phyloP scores from a whole-genome alignment of 768 basidiomycete genomes.

The Termitomyces heimii region DNA sequence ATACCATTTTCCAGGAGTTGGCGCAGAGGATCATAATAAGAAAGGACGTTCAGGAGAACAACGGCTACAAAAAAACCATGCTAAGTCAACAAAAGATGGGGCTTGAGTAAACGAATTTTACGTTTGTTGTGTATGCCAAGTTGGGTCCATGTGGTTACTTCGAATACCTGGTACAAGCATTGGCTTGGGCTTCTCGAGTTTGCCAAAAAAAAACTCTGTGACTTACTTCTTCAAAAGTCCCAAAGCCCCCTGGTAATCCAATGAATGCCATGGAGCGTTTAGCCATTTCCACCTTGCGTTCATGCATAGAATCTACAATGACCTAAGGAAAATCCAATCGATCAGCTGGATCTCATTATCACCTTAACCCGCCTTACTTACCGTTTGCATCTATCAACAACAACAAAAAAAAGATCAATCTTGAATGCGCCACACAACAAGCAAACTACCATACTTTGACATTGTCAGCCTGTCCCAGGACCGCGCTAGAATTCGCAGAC shows the following conservation, averaged over 20 bases:
- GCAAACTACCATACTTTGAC: conserved; percentile 17
- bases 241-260: conserved; percentile 89
- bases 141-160: conserved; percentile 95
- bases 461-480: conserved; percentile 15
- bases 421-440: neutral
- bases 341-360: neutral
- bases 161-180: conserved; percentile 52
- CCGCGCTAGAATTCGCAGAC: conserved; percentile 21
- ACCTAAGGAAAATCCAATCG: conserved; percentile 32
- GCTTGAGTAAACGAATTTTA: conserved; percentile 19
- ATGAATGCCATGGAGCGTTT: conserved; percentile 74
- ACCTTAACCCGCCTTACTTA: neutral
- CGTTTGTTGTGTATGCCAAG: conserved; percentile 83
- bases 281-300: conserved; percentile 91
- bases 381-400: conserved; percentile 8
- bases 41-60: conserved; percentile 78
- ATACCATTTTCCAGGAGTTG: conserved; percentile 64
- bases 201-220: neutral
- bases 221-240: conserved; percentile 88
- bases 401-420: neutral
- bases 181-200: neutral
- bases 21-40: conserved; percentile 81
- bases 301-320: conserved; percentile 78
- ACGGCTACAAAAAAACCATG: conserved; percentile 47
- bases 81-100: neutral